Evolutionary conservation across 2,329 filamentous ascomycete species (phyloP).

Genomic region (Boeremia exigua): DNA sequence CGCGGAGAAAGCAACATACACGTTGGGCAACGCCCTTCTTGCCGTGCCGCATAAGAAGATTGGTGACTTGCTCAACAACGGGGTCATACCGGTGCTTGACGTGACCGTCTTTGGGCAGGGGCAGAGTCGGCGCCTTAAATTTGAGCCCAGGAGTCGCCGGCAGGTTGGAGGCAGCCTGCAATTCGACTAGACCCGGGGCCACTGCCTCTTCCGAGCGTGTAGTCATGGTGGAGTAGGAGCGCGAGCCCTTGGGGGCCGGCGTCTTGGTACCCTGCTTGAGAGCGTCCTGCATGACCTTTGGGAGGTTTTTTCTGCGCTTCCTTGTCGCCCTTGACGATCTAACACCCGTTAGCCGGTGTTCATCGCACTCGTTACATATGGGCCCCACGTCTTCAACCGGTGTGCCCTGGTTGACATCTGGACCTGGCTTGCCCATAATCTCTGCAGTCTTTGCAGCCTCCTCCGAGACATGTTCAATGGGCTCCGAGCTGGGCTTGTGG

Average conservation of each 20-base stretch:
- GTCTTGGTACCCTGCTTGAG: conserved; percentile 55
- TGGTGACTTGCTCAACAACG: conserved; percentile 84
- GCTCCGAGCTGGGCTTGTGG: conserved; percentile 41
- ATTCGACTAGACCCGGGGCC: conserved; percentile 42
- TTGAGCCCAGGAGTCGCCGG: conserved; percentile 66
- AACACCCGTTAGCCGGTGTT: conserved; percentile 19
- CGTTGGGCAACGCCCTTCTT: conserved; percentile 89
- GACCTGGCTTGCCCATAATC: conserved; percentile 63
- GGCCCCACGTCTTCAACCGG: conserved; percentile 67
- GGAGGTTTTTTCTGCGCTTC: conserved; percentile 66
- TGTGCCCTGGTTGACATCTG: conserved; percentile 69
- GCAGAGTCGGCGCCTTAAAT: conserved; percentile 73
- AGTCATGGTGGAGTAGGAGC: conserved; percentile 63
- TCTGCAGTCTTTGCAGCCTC: conserved; percentile 67
- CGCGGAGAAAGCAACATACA: conserved; percentile 59
- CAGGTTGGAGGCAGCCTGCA: conserved; percentile 25
- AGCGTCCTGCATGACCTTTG: conserved; percentile 70
- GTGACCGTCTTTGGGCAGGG: conserved; percentile 67
- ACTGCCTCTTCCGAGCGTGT: conserved; percentile 30
- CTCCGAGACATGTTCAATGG: conserved; percentile 66
- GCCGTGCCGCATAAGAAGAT: conserved; percentile 88
- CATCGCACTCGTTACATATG: background rate
- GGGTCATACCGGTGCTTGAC: conserved; percentile 85
- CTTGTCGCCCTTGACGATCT: conserved; percentile 70
- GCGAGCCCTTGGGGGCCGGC: conserved; percentile 51